Conservation (phyloP, 1,284 basidiomycete species). For the Lignosus rhinocerotis region DNA sequence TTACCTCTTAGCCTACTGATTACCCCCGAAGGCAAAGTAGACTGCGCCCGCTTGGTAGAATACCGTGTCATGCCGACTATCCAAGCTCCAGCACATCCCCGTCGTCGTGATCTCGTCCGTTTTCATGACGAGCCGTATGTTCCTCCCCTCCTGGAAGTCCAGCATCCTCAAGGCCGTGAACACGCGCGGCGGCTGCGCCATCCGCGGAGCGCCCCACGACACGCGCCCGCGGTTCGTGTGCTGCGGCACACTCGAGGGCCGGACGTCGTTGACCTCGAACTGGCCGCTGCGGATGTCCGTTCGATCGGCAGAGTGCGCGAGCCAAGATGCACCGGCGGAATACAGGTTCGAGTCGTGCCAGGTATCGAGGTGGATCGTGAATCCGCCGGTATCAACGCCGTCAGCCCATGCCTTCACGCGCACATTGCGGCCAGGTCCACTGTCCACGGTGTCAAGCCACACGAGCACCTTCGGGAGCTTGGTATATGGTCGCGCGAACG, state of each 20-base stretch:
- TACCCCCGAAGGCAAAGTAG: neutral
- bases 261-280: constrained; percentile 4
- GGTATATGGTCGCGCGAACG: neutral
- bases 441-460: neutral
- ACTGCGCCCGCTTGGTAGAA: neutral
- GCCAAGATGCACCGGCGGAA: constrained; percentile 4
- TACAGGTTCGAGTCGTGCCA: constrained; percentile 4
- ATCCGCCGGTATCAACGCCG: constrained; percentile 1
- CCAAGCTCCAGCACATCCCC: neutral
- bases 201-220: neutral
- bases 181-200: neutral
- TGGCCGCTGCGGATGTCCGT: constrained; percentile 5
- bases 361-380: constrained; percentile 10
- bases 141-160: neutral
- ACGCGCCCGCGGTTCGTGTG: neutral
- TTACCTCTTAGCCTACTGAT: neutral
- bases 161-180: neutral
- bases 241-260: neutral
- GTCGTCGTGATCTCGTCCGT: neutral
- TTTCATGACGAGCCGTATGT: neutral
- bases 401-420: neutral
- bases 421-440: neutral
- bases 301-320: constrained; percentile 2
- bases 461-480: neutral
- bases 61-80: neutral